Conservation (phyloP, 169 alveolate species). For the Plasmodium sp. region DNA sequence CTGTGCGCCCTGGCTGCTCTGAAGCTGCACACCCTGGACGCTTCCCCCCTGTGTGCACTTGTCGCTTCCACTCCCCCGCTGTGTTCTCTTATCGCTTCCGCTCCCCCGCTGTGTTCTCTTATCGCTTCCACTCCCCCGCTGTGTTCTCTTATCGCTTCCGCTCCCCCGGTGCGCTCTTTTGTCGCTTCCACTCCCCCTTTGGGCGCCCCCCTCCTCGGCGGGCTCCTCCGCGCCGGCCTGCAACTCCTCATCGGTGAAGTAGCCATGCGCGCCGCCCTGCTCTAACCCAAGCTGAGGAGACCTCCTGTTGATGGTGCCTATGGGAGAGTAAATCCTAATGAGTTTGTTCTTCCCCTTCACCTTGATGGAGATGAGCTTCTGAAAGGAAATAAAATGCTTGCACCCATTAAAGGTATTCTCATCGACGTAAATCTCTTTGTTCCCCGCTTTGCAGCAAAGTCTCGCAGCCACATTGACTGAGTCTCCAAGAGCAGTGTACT, state of each 20-base stretch:
- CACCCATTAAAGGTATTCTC: constrained; percentile 82
- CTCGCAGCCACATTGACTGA: constrained; percentile 86
- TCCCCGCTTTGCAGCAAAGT: constrained; percentile 75
- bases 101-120: neutral
- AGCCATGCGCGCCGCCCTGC: neutral
- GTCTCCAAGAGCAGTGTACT: constrained; percentile 89
- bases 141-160: neutral
- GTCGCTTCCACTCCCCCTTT: no score
- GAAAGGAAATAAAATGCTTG: constrained; percentile 79
- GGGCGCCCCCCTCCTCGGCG: no score
- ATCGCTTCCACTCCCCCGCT: neutral
- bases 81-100: neutral
- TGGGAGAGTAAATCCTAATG: constrained; percentile 84
- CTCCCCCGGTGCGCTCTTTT: neutral
- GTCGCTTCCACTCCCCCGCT: neutral
- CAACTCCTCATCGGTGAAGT: constrained; percentile 64
- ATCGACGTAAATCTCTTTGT: constrained; percentile 78
- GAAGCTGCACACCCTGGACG: no score
- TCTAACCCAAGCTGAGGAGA: neutral
- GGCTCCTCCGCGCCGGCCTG: neutral
- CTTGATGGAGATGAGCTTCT: constrained; percentile 79
- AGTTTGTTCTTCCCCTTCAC: constrained; percentile 86
- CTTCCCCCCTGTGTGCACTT: neutral
- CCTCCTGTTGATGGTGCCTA: constrained; percentile 79
- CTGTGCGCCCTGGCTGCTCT: neutral